Evolutionary conservation across 164 flowering plant genomes (phyloP), one percentile per base, ranked within the genome.

Genomic region (Umbellularia californica): DNA sequence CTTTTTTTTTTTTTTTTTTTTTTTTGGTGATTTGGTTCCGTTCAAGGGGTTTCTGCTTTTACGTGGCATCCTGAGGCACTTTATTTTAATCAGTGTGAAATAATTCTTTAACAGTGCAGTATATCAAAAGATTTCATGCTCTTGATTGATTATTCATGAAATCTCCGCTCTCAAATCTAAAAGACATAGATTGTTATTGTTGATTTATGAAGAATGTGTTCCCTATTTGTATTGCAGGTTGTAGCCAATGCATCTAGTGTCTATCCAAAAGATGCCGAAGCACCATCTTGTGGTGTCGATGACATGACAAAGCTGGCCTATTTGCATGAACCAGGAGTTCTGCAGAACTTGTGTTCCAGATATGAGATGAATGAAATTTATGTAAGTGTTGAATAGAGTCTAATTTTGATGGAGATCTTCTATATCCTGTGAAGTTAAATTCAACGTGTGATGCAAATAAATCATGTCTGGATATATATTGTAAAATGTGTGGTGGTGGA

Each of bases 221-320:
- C 27, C 33, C 22, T 33, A 24, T 73, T 68, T 41, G 10, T 27
- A 41, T 69, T 84, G 69, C 84, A 95, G 99, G 97, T 93, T 76
- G 89, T 81, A 70, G 91, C 81, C 51, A 89, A 88, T 65, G 84
- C 81, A 30, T 86, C 97, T 13, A 82, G 74, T 85, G 86, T 87
- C 65, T 93, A 95, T 76, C 90, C 95, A 1, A 93, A 95, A 83
- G 99, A 95, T 84, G 77, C 87, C 13, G 99, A 95, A 78, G 91
- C 91, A 55, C 94, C 98, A 58, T 81, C 92, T 15, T 92, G 95
- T 81, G 99, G 98, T 58, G 97, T 95, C 75, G 99, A 95, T 83
- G 99, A 95, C 79, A 95, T 95, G 99, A 95, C 99, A 75, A 95
- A 87, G 86, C 81, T 95, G 76, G 92, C 99, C 51, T 95, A 95